Base-by-base conservation (phyloP, 768 basidiomycete genomes). In the Phylloporus rhodoxanthus region DNA sequence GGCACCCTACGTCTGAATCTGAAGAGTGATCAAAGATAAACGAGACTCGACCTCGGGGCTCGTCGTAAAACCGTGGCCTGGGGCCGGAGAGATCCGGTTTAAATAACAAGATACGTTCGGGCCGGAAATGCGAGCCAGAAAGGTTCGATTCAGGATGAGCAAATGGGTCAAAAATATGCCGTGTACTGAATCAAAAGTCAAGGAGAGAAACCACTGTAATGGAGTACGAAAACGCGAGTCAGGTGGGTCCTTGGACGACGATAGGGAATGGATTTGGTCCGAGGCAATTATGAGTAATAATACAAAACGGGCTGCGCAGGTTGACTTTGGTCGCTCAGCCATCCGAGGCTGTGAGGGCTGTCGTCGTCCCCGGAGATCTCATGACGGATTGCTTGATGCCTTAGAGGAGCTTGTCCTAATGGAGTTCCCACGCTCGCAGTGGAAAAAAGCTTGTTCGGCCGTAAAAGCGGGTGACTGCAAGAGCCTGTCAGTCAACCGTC, bases 231-330 rank as follows among this genome's bases (percentile, higher is more conserved):
- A 59, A 43, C 40, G 42, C 50, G 44, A 52, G 53, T 47, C 56
- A 54, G 43, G 47, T 46, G 51, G 45, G 54, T 59, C 57, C 50
- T 53, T 57, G 61, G 43, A 54, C 45, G 55, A 56, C 62, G 57
- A 45, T 45, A 50, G 19, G 49, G 46, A 54, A 48, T 46, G 46
- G 45, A 48, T 43, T 59, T 41, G 52, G 55, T 65, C 65, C 48
- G 50, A 62, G 60, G 54, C 51, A 52, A 48, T 67, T 65, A 66
- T 66, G 66, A 68, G 63, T 66, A 68, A 68, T 68, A 58, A 65
- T 65, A 65, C 63, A 65, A 64, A 53, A 51, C 34, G 42, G 36
- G 49, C 42, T 52, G 49, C 47, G 52, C 39, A 50, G 47, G 42
- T 43, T 32, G 48, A 45, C 34, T 47, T 53, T 23, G 48, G 25